Evolutionary conservation across 768 basidiomycete species (phyloP).

Genomic region (Mrakia blollopis): DNA sequence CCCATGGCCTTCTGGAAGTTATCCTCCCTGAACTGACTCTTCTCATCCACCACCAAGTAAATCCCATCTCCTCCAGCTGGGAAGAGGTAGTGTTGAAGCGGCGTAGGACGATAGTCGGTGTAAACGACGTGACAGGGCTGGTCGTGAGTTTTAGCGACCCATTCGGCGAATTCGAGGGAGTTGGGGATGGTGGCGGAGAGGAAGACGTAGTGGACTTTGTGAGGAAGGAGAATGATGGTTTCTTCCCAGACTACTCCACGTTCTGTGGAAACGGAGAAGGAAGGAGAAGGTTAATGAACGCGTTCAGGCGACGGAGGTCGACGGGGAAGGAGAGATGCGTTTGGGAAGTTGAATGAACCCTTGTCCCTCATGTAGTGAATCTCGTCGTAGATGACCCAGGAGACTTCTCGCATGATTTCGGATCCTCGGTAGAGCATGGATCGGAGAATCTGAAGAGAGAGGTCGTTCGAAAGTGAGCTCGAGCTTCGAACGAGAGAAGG

Average conservation of each 20-base stretch:
- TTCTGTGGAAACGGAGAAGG: slow-evolving; percentile 49
- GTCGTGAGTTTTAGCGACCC: slow-evolving; percentile 95
- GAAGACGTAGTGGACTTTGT: slow-evolving; percentile 95
- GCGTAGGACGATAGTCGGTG: slow-evolving; percentile 97
- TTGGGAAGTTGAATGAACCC: slow-evolving; percentile 40
- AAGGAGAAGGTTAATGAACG: not conserved
- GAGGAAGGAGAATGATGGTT: slow-evolving; percentile 93
- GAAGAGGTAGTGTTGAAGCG: slow-evolving; percentile 96
- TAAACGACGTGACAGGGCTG: slow-evolving; percentile 99
- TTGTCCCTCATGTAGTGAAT: slow-evolving; percentile 99
- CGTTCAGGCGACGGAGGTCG: not conserved
- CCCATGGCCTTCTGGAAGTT: slow-evolving; percentile 99
- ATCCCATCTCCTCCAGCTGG: slow-evolving; percentile 95
- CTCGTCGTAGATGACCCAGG: slow-evolving; percentile 99
- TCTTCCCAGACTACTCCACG: slow-evolving; percentile 96
- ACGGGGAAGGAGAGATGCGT: not conserved
- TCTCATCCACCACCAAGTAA: slow-evolving; percentile 97
- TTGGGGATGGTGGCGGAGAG: slow-evolving; percentile 98
- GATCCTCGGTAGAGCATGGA: slow-evolving; percentile 99
- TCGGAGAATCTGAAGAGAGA: slow-evolving; percentile 71
- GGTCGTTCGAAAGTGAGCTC: not conserved
- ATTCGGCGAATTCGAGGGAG: slow-evolving; percentile 98
- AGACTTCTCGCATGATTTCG: slow-evolving; percentile 99
- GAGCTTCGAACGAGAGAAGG: not conserved
- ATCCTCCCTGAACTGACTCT: slow-evolving; percentile 92